A percentile compares a stretch with the other conserved stretches of the same genome.
Conservation (phyloP, 2,329 filamentous ascomycete species). For the Diaporthe helianthi region DNA sequence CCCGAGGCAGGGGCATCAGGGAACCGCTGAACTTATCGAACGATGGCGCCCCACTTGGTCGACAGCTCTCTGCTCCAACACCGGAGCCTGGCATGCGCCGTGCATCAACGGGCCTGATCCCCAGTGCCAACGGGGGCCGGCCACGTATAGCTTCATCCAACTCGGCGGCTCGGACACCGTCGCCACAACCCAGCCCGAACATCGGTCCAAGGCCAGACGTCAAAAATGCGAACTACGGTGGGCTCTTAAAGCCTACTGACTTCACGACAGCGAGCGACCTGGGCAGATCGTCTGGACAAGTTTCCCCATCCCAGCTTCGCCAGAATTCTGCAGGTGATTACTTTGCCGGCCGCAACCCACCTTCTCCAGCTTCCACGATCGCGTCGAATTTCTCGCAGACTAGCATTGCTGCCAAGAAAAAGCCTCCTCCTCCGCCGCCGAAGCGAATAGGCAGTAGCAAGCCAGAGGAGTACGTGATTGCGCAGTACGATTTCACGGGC, state of each 20-base stretch:
- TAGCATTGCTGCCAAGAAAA: conserved; percentile 65
- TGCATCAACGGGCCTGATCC: conserved; percentile 54
- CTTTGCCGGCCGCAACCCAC: conserved; percentile 40
- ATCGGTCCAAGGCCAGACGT: conserved; percentile 42
- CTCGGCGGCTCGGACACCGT: conserved; percentile 34
- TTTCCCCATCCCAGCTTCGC: conserved; percentile 31
- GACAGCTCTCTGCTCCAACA: conserved; percentile 37
- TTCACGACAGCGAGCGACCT: conserved; percentile 53
- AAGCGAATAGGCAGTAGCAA: conserved; percentile 62
- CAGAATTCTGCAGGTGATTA: conserved; percentile 44
- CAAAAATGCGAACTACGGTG: conserved; percentile 39
- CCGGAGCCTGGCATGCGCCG: conserved; percentile 47
- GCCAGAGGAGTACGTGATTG: conserved; percentile 67
- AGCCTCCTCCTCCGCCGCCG: conserved; percentile 75
- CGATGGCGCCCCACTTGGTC: conserved; percentile 42
- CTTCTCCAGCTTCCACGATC: conserved; percentile 39
- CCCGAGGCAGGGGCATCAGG: conserved; percentile 70
- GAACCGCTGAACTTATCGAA: conserved; percentile 48
- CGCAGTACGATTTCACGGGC: conserved; percentile 77
- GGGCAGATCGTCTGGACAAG: conserved; percentile 42
- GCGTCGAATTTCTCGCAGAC: conserved; percentile 39
- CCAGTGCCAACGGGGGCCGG: conserved; percentile 39
- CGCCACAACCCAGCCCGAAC: conserved; percentile 42
- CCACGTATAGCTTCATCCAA: conserved; percentile 47
- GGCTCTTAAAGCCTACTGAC: conserved; percentile 51